These are phyloP conservation scores for Clitoria ternatea DNA, from an alignment of 306 rosid genomes.

Conservation along the genomic window DNA sequence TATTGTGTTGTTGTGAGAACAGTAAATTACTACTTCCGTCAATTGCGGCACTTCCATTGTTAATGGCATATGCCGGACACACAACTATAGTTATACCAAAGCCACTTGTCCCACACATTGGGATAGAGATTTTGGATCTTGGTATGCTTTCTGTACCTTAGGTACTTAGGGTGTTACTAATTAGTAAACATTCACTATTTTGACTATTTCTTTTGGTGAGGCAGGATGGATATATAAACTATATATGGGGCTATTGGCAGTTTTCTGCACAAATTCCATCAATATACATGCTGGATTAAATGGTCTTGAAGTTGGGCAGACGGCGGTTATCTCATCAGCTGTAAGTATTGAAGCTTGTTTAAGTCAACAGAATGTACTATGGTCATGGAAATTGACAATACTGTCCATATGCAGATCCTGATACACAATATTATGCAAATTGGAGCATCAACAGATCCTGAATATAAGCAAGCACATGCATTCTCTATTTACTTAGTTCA, in stretches of 20 bases:
- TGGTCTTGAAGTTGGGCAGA: conserved; percentile 94
- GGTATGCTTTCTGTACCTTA: conserved; percentile 53
- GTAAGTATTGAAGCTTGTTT: conserved; percentile 43
- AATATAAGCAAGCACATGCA: conserved; percentile 80
- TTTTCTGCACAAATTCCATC: conserved; percentile 95
- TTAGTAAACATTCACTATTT: background rate
- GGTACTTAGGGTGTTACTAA: conserved; percentile 7
- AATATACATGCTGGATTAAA: conserved; percentile 92
- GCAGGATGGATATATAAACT: conserved; percentile 91
- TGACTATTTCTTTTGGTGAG: conserved; percentile 8
- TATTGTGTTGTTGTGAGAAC: conserved; percentile 43
- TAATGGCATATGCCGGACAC: conserved; percentile 99
- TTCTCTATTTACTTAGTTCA: conserved; percentile 80
- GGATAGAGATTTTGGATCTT: conserved; percentile 70
- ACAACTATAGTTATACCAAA: conserved; percentile 91
- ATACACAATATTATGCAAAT: conserved; percentile 83
- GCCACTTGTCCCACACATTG: conserved; percentile 76
- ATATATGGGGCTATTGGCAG: conserved; percentile 92
- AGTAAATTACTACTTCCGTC: conserved; percentile 89
- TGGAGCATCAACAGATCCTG: conserved; percentile 67
- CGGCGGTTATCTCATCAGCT: conserved; percentile 74
- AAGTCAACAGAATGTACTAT: conserved; percentile 1
- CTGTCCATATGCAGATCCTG: conserved; percentile 55
- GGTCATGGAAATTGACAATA: conserved; percentile 19
- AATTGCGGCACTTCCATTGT: conserved; percentile 88